Evolutionary conservation across 2,329 filamentous ascomycete species (phyloP).

Genomic region (Lanzia echinophila): DNA sequence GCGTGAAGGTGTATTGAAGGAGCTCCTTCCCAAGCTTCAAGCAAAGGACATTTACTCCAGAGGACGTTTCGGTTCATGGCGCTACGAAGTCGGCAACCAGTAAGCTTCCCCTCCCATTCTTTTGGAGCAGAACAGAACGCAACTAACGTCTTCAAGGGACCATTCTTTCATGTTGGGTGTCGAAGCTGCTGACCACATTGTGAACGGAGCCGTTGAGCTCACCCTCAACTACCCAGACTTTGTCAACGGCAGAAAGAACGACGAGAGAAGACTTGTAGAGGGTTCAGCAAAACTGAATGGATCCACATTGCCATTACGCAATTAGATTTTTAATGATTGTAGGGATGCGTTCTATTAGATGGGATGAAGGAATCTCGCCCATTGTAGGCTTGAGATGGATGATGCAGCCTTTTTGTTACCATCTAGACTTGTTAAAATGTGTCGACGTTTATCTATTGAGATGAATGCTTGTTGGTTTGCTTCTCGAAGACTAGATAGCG

Average conservation of each 20-base stretch:
- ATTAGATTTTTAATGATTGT: too few relatives aligned
- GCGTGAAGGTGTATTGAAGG: conserved; percentile 87
- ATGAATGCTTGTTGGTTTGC: too few relatives aligned
- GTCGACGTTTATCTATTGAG: too few relatives aligned
- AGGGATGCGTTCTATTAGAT: too few relatives aligned
- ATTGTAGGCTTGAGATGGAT: too few relatives aligned
- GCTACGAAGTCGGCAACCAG: conserved; percentile 77
- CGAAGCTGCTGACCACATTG: conserved; percentile 66
- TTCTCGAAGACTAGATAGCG: too few relatives aligned
- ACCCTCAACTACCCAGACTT: conserved; percentile 77
- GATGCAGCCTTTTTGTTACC: too few relatives aligned
- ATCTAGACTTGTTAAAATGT: too few relatives aligned
- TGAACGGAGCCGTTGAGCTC: conserved; percentile 65
- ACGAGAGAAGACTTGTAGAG: conserved; percentile 33
- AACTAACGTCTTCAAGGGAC: conserved; percentile 42
- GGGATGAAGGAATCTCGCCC: too few relatives aligned
- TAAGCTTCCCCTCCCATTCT: not conserved
- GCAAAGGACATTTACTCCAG: conserved; percentile 88
- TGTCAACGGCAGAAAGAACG: conserved; percentile 49
- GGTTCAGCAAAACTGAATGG: conserved; percentile 14
- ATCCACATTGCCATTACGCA: too few relatives aligned
- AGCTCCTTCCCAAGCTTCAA: conserved; percentile 89
- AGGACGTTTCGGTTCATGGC: conserved; percentile 96
- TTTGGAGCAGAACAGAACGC: not conserved
- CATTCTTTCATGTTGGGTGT: conserved; percentile 74